phyloP scores from a whole-genome alignment of 306 rosid genomes.

The Rubus parviflorus region DNA sequence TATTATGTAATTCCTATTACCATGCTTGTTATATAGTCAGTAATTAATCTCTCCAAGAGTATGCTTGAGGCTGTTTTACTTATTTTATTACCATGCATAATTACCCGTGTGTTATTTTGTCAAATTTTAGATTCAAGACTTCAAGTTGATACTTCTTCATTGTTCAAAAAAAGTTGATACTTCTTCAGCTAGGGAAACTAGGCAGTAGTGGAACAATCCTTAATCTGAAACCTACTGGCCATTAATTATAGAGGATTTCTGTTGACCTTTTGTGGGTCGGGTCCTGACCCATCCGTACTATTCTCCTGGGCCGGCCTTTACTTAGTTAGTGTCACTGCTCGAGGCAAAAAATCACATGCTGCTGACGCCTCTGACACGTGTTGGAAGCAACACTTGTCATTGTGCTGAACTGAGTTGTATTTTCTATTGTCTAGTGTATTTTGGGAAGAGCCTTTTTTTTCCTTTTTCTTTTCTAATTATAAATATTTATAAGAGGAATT shows the following conservation, averaged over 20 bases:
- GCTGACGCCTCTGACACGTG: constrained; percentile 16
- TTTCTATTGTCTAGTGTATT: not conserved
- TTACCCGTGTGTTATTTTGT: not conserved
- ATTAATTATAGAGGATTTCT: not conserved
- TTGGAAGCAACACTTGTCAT: not conserved
- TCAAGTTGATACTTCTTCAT: too few relatives aligned
- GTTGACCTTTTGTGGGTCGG: not conserved
- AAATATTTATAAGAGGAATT: too few relatives aligned
- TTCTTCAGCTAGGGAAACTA: constrained; percentile 5
- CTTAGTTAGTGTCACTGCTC: not conserved
- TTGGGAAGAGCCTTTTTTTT: not conserved
- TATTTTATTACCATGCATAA: not conserved
- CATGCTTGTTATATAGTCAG: not conserved
- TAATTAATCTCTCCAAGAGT: not conserved
- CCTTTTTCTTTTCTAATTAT: not conserved
- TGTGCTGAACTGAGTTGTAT: not conserved
- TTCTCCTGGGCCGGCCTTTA: not conserved
- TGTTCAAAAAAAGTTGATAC: too few relatives aligned
- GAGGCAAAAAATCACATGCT: constrained; percentile 8
- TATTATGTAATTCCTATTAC: constrained; percentile 1
- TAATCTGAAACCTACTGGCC: too few relatives aligned
- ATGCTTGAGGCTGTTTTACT: not conserved
- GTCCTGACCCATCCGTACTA: constrained; percentile 9
- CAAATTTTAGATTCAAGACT: not conserved
- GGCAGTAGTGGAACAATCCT: not conserved